Evolutionary conservation across 139 green algal species (phyloP).

Genomic region (Tetradesmus obliquus): DNA sequence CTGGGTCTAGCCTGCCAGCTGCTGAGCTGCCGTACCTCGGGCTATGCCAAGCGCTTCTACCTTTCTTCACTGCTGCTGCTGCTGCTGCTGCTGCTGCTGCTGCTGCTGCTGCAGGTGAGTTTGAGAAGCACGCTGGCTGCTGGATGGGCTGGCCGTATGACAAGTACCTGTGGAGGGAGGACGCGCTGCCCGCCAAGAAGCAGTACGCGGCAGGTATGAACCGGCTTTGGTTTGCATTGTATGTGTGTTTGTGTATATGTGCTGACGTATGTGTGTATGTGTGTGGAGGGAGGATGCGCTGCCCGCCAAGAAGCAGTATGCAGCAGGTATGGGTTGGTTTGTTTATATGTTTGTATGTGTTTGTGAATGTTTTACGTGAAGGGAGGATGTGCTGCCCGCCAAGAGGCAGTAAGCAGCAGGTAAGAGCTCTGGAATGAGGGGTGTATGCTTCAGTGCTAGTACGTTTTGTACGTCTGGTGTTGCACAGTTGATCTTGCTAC

Average conservation of each 20-base stretch:
- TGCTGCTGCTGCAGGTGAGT: conserved; percentile 40
- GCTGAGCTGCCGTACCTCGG: neutral
- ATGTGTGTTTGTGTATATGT: neutral
- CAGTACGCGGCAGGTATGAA: conserved; percentile 62
- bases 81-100: neutral
- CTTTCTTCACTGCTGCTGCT: neutral
- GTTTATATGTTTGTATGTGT: neutral
- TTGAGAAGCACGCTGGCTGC: conserved; percentile 58
- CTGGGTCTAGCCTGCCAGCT: too few species aligned
- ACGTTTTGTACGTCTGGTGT: too few species aligned
- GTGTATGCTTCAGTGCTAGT: too few species aligned
- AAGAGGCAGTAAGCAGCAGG: conserved; percentile 65
- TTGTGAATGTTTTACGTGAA: conserved; percentile 53
- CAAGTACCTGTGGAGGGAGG: conserved; percentile 70
- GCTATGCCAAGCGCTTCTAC: neutral
- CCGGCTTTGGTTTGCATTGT: neutral
- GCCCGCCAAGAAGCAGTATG: conserved; percentile 72
- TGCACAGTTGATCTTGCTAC: too few species aligned
- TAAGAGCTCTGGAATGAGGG: too few species aligned
- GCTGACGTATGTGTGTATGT: too few species aligned
- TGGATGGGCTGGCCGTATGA: conserved; percentile 80
- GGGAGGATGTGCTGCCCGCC: conserved; percentile 60
- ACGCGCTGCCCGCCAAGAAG: conserved; percentile 64
- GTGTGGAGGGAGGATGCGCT: conserved; percentile 67
- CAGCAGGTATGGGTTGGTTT: conserved; percentile 36